phyloP scores from a whole-genome alignment of 2,329 filamentous ascomycete genomes.

The Plenodomus lindquistii region DNA sequence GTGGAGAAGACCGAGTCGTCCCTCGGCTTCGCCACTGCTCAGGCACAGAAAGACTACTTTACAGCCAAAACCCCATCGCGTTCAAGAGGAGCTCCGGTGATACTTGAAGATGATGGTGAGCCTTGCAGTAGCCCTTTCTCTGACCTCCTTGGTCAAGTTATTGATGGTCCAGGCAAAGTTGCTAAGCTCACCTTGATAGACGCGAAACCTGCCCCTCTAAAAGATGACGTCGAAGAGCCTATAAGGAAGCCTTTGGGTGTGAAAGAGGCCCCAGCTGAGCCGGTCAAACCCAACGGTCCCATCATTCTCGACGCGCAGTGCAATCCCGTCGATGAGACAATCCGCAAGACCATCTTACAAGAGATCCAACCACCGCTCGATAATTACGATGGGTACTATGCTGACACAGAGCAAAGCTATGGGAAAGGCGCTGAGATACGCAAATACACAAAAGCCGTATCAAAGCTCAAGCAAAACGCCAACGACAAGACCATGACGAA shows the following conservation, averaged over 20 bases:
- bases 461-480: constrained; percentile 59
- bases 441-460: constrained; percentile 72
- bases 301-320: constrained; percentile 83
- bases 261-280: constrained; percentile 46
- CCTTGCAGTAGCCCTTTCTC: constrained; percentile 73
- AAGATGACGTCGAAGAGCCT: constrained; percentile 17
- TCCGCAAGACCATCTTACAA: constrained; percentile 75
- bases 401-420: constrained; percentile 66
- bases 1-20: constrained; percentile 94
- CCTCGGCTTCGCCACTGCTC: constrained; percentile 57
- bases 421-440: constrained; percentile 76
- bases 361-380: constrained; percentile 73
- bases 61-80: constrained; percentile 79
- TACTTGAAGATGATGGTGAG: constrained; percentile 48
- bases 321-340: constrained; percentile 81
- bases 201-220: constrained; percentile 37
- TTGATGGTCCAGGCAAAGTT: constrained; percentile 48
- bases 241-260: constrained; percentile 21
- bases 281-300: constrained; percentile 61
- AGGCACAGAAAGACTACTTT: constrained; percentile 61
- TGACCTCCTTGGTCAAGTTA: constrained; percentile 60
- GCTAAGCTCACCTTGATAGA: constrained; percentile 58
- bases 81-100: constrained; percentile 46
- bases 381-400: constrained; percentile 78
- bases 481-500: constrained; percentile 65